Base-by-base conservation (phyloP, 345 rosid genomes). In the Gossypium sturtianum region DNA sequence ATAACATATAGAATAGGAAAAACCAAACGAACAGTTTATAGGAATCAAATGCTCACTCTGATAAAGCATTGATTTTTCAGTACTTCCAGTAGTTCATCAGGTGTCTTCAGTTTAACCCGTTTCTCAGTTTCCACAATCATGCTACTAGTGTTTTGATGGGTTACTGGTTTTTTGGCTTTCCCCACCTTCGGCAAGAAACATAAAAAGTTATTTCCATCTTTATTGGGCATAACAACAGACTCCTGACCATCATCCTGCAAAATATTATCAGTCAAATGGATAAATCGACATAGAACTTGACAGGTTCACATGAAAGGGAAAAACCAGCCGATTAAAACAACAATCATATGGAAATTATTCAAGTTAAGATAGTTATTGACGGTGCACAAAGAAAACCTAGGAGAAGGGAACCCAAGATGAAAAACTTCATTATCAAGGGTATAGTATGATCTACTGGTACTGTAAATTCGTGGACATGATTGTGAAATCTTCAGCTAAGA, bases 101-200 rank as follows among this genome's bases (percentile, higher is more conserved):
- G 94, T 23, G 92, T 91, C 89, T 91, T 91, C 83, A 91, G 79
- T 82, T 88, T 89, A 74, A 86, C 60, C 64, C 75, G 89, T 71
- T 86, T 87, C 84, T 91, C 91, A 2, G 89, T 79, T 82, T 92
- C 98, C 85, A 92, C 80, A 82, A 94, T 84, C 90, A 91, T 76
- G 80, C 89, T 88, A 81, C 89, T 94, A 3, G 78, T 71, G 66
- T 94, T 94, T 43, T 84, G 82, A 78, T 63, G 91, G 51, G 45
- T 75, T 53, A 82, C 73, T 43, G 84, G 75, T 83, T 76, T 85
- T 76, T 74, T 89, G 47, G 81, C 73, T 82, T 88, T 85, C 83
- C 89, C 96, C 69, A 88, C 89, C 83, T 91, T 90, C 3, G 97
- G 99, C 83, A 95, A 86, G 86, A 48, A 95, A 80, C 98, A 95